These are phyloP conservation scores for Phytomonas sp. DNA, from an alignment of 208 protist genomes.

Conservation along the genomic window DNA sequence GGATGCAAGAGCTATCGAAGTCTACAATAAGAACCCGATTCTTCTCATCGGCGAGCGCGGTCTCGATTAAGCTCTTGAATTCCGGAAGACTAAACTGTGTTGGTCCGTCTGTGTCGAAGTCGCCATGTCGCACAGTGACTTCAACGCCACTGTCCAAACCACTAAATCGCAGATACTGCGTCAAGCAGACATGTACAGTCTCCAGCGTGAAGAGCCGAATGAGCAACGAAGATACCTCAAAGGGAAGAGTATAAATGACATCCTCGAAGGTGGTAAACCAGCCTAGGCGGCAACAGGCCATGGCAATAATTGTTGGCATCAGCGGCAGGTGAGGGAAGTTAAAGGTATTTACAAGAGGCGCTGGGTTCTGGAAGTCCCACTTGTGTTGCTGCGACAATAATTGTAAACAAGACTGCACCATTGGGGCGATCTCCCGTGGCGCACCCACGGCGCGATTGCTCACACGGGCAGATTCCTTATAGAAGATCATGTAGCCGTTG, in stretches of 20 bases:
- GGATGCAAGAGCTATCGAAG: constrained; percentile 38
- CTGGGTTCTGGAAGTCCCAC: not conserved
- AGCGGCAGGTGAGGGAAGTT: constrained; percentile 59
- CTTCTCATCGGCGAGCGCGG: constrained; percentile 12
- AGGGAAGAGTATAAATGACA: constrained; percentile 62
- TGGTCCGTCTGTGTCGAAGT: constrained; percentile 23
- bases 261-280: constrained; percentile 64
- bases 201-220: constrained; percentile 73
- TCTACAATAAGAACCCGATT: constrained; percentile 47
- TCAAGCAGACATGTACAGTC: constrained; percentile 59
- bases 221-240: constrained; percentile 65
- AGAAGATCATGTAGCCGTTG: constrained; percentile 82
- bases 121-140: constrained; percentile 50
- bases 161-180: constrained; percentile 41
- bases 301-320: constrained; percentile 73
- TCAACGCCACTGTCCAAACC: constrained; percentile 26
- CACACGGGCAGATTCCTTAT: constrained; percentile 22
- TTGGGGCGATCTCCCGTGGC: constrained; percentile 35
- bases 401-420: constrained; percentile 54
- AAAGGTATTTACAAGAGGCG: constrained; percentile 28
- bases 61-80: constrained; percentile 44
- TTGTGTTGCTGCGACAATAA: constrained; percentile 45
- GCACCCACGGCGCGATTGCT: constrained; percentile 36
- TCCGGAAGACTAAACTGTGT: constrained; percentile 26
- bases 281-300: constrained; percentile 56